Conservation (phyloP, 164 flowering plant genomes). For the Malania oleifera region DNA sequence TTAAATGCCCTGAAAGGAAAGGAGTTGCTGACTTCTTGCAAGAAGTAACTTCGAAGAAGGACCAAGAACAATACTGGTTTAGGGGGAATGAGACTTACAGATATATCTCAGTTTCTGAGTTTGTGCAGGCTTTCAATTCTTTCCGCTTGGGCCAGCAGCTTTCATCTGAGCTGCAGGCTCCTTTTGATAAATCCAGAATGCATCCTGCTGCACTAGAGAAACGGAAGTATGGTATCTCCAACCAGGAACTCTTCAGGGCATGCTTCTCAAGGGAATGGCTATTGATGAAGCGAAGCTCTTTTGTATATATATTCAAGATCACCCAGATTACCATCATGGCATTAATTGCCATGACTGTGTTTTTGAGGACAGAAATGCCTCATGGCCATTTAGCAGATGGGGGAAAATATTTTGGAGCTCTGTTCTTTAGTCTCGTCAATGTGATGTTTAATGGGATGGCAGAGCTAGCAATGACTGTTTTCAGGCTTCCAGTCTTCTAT, state of each 20-base stretch:
- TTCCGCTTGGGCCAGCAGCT: neutral
- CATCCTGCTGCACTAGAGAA: conserved; percentile 5
- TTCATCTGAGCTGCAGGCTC: neutral
- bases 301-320: conserved; percentile 17
- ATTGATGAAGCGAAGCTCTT: conserved; percentile 36
- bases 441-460: conserved; percentile 66
- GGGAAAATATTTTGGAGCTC: conserved; percentile 45
- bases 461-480: conserved; percentile 53
- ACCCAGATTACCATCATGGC: conserved; percentile 2
- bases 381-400: conserved; percentile 36
- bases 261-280: conserved; percentile 18
- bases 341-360: conserved; percentile 17
- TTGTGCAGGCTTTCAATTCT: neutral
- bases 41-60: conserved; percentile 65
- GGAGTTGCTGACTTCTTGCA: conserved; percentile 68
- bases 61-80: conserved; percentile 64
- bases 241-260: neutral
- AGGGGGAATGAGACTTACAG: neutral
- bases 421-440: conserved; percentile 54
- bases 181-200: neutral
- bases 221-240: conserved; percentile 3
- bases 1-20: conserved; percentile 63
- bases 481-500: conserved; percentile 54
- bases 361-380: conserved; percentile 52
- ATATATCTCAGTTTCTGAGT: conserved; percentile 1